Conservation (phyloP, 768 basidiomycete species). For the Psilocybe tampanensis region DNA sequence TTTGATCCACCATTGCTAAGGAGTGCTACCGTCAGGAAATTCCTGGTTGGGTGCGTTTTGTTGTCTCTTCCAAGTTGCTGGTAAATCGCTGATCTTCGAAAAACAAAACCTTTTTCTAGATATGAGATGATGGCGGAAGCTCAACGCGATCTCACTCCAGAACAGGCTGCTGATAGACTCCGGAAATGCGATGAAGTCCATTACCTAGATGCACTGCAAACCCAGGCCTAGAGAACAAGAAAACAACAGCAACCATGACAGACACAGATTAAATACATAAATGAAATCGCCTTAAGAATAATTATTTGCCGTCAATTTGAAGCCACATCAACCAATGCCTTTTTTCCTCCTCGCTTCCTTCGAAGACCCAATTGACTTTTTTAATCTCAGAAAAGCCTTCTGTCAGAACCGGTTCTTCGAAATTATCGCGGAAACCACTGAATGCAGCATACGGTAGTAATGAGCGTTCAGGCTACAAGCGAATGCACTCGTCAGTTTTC, state of each 20-base stretch:
- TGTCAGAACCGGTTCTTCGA: constrained; percentile 61
- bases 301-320: constrained; percentile 72
- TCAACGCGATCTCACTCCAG: constrained; percentile 88
- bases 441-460: constrained; percentile 64
- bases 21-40: constrained; percentile 83
- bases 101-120: constrained; percentile 23
- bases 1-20: constrained; percentile 85
- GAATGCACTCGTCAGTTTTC: background rate
- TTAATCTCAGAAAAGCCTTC: constrained; percentile 84
- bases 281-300: background rate
- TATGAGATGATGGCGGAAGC: constrained; percentile 92
- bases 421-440: constrained; percentile 55
- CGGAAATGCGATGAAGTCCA: constrained; percentile 59
- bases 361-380: constrained; percentile 79
- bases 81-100: background rate
- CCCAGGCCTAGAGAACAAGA: background rate
- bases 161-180: constrained; percentile 77
- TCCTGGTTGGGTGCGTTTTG: constrained; percentile 79
- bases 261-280: background rate
- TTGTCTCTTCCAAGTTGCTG: constrained; percentile 4
- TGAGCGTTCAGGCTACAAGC: constrained; percentile 46
- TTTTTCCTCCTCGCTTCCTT: constrained; percentile 73
- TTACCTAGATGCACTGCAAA: constrained; percentile 41
- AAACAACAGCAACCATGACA: background rate
- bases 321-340: constrained; percentile 85